Base-by-base conservation (phyloP, 352 stramenopile genomes). In the Globisporangium paddicum region DNA sequence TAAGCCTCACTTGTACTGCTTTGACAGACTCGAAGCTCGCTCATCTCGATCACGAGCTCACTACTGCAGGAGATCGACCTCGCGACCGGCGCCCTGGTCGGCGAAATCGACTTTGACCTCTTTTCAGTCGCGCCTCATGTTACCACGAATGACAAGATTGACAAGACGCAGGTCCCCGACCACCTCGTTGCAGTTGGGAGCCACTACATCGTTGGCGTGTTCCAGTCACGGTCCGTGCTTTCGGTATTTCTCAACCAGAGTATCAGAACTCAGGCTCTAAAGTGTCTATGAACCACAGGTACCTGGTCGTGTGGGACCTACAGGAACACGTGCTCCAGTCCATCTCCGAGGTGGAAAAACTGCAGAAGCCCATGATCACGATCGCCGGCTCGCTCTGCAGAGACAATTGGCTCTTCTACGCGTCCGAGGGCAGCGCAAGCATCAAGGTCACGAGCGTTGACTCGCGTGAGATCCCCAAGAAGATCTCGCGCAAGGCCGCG, bases 361-460 rank as follows among this genome's bases (percentile, higher is more conserved):
- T 77, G 25, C 74, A 81, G 26, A 86, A 87, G 68, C 68, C 73
- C 28, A 79, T 90, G 50, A 69, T 63, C 4, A 72, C 73, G 6
- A 56, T 90, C 41, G 66, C 80, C 5, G 77, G 60, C 2, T 91
- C 84, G 26, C 63, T 87, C 13, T 86, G 75, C 52, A 60, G 51
- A n/a, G 67, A 83, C 44, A 69, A 72, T 9, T 89, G 76, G 72
- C 26, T 94, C 23, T 92, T 92, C 52, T 94, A 87, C 62, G 68
- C 69, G 44, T 69, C 75, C 25, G 84, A 94, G 54, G 84, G 76
- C 7, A 91, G 82, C 68, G 80, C 86, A 47, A 92, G 74, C 63
- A 80, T 94, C 49, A 82, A 82, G 30, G 73, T 75, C 28, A 73
- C 76, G 19, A 53, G 67, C 5, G 65, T 86, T 1, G 77, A 85